Evolutionary conservation across 768 basidiomycete genomes (phyloP).

Genomic region (Lyophyllum shimeji): DNA sequence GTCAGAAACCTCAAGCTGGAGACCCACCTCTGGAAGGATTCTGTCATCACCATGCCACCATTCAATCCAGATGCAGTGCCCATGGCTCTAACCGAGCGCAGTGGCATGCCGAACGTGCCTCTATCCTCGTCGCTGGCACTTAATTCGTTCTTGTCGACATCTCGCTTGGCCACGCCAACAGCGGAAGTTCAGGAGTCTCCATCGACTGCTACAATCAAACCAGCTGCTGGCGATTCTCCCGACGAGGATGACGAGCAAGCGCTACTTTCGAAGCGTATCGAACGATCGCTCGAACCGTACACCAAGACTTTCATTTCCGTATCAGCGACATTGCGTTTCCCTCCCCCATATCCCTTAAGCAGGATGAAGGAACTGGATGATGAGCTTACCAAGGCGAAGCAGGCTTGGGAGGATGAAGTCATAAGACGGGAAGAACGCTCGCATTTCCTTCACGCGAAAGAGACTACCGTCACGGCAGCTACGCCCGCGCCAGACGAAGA

Average conservation of each 20-base stretch:
- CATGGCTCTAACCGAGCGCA: conserved; percentile 27
- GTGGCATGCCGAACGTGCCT: conserved; percentile 16
- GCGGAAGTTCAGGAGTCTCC: conserved; percentile 5
- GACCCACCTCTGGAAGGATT: conserved; percentile 91
- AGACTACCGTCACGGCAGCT: conserved; percentile 38
- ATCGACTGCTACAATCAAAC: conserved; percentile 21
- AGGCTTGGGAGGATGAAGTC: conserved; percentile 86
- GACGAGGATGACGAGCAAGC: conserved; percentile 73
- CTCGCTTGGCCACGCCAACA: conserved; percentile 28
- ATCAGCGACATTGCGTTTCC: conserved; percentile 89
- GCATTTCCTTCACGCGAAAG: conserved; percentile 40
- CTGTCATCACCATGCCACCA: conserved; percentile 71
- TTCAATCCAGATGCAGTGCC: conserved; percentile 70
- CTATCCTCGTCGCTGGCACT: conserved; percentile 25
- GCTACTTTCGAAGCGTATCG: conserved; percentile 73
- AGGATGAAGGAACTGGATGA: conserved; percentile 89
- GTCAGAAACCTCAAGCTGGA: conserved; percentile 94
- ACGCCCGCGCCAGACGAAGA: conserved; percentile 28
- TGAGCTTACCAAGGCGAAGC: conserved; percentile 64
- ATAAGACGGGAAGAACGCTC: conserved; percentile 71
- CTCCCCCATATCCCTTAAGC: conserved; percentile 85
- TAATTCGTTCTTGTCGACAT: conserved; percentile 28
- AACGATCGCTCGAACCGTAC: conserved; percentile 83
- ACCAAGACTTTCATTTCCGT: conserved; percentile 87
- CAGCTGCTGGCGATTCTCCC: conserved; percentile 50